These are phyloP conservation scores for Lotus japonicus DNA, from an alignment of 306 rosid genomes.

Conservation along the genomic window DNA sequence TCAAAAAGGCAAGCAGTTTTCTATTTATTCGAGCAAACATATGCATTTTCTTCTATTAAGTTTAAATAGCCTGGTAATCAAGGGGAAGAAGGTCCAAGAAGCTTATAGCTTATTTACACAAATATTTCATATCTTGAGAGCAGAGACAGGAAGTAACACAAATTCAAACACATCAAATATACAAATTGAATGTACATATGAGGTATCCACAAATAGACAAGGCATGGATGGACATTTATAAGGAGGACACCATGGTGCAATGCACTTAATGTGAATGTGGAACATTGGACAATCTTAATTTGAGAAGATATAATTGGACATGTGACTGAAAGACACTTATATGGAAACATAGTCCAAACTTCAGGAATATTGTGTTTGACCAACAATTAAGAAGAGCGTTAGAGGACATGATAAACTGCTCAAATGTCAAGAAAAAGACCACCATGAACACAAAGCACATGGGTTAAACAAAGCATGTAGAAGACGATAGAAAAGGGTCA, in stretches of 20 bases:
- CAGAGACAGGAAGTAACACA: not conserved
- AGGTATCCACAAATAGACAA: not conserved
- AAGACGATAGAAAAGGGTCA: no score
- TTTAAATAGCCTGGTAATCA: not conserved
- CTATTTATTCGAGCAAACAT: no score
- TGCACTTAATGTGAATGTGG: not conserved
- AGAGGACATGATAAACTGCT: constrained; percentile 75
- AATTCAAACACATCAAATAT: not conserved
- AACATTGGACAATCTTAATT: not conserved
- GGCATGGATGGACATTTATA: not conserved
- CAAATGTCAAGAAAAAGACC: constrained; percentile 84
- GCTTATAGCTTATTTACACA: not conserved
- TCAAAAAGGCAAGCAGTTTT: no score
- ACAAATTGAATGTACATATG: not conserved
- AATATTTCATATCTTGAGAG: not conserved
- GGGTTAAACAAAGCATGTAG: constrained; percentile 23
- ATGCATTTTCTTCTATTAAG: not conserved
- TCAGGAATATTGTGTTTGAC: not conserved
- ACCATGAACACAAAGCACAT: constrained; percentile 63
- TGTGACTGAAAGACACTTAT: no score
- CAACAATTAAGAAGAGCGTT: constrained; percentile 3
- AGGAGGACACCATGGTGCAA: not conserved
- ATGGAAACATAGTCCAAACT: not conserved
- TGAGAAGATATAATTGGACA: not conserved
- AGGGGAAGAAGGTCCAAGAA: not conserved